These are phyloP conservation scores for Rugiboletus extremiorientalis DNA, from an alignment of 1,284 basidiomycete genomes.

Conservation along the genomic window DNA sequence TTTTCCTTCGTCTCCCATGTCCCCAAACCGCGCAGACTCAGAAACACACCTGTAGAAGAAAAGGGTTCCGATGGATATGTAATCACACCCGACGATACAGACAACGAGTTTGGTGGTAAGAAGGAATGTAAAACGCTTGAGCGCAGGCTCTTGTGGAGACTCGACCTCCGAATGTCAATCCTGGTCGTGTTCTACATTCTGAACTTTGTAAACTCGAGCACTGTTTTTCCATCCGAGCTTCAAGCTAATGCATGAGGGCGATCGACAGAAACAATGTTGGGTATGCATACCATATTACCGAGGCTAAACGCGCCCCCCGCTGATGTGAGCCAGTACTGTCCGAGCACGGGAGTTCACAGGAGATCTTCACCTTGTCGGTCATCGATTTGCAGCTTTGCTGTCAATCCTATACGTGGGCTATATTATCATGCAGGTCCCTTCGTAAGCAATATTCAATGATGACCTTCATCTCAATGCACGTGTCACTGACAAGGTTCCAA, in stretches of 20 bases:
- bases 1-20: slow-evolving; percentile 7
- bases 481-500: slow-evolving; percentile 33
- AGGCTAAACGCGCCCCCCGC: background rate
- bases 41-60: slow-evolving; percentile 4
- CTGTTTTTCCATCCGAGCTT: background rate
- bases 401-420: slow-evolving; percentile 75
- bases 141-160: slow-evolving; percentile 46
- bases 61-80: background rate
- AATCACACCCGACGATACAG: slow-evolving; percentile 12
- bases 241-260: slow-evolving; percentile 17
- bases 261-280: slow-evolving; percentile 69
- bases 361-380: slow-evolving; percentile 36
- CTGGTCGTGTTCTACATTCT: slow-evolving; percentile 55
- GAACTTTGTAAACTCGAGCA: slow-evolving; percentile 43
- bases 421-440: slow-evolving; percentile 62
- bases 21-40: background rate
- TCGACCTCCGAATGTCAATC: slow-evolving; percentile 50
- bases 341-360: slow-evolving; percentile 23
- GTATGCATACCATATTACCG: slow-evolving; percentile 35
- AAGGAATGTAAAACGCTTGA: slow-evolving; percentile 45
- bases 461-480: background rate
- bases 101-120: slow-evolving; percentile 44
- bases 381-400: slow-evolving; percentile 66
- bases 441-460: slow-evolving; percentile 25
- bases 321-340: slow-evolving; percentile 22